Evolutionary conservation across 1,284 basidiomycete species (phyloP).

Genomic region (Hymenochaete sp.): DNA sequence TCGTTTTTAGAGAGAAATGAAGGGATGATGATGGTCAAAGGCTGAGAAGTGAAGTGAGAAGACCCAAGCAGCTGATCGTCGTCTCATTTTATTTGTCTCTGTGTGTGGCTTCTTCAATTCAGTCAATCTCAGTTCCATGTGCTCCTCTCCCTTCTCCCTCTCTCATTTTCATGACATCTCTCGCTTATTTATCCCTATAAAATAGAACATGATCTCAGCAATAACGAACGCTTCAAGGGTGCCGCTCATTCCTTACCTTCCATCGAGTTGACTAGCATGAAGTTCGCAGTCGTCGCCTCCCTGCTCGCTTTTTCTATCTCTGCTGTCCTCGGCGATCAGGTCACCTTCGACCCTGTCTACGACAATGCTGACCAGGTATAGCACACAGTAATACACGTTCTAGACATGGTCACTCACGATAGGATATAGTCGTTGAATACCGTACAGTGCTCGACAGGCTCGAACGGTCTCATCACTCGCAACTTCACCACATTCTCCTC

Average conservation of each 20-base stretch:
- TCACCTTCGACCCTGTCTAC: slow-evolving; percentile 37
- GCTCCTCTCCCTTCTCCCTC: slow-evolving; percentile 2
- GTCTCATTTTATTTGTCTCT: no score
- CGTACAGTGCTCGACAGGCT: slow-evolving; percentile 46
- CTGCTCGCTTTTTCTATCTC: slow-evolving; percentile 7
- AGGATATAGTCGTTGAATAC: slow-evolving; percentile 31
- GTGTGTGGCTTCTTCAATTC: no score
- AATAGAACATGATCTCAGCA: background rate
- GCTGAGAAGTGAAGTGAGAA: no score
- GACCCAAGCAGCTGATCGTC: no score
- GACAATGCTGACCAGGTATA: slow-evolving; percentile 29
- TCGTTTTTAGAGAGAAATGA: background rate
- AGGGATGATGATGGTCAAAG: slow-evolving; percentile 1
- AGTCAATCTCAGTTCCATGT: background rate
- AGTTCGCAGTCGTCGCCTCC: slow-evolving; percentile 7
- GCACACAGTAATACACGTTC: no score
- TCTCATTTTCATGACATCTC: background rate
- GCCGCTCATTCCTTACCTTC: background rate
- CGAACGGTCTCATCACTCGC: slow-evolving; percentile 34
- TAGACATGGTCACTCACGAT: no score
- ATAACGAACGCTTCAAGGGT: no score
- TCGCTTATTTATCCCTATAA: slow-evolving; percentile 4
- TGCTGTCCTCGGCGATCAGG: slow-evolving; percentile 20
- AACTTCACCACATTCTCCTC: slow-evolving; percentile 34
- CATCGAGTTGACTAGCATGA: slow-evolving; percentile 8